Conservation (phyloP, 257 asterid genomes). For the Ligustrum vulgare region DNA sequence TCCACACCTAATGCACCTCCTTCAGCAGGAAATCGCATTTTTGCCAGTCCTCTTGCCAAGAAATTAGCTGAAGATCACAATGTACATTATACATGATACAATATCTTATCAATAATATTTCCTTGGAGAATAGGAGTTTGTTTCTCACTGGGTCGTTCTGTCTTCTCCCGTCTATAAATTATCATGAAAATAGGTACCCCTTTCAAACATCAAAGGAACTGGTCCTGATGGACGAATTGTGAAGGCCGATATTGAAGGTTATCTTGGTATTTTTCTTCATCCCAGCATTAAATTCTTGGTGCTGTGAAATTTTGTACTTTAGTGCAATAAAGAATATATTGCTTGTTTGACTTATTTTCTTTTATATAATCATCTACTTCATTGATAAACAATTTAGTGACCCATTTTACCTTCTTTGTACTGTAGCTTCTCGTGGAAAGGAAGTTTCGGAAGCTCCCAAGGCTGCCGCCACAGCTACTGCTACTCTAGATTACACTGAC, state of each 20-base stretch:
- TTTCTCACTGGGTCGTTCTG: background rate
- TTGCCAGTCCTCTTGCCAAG: slow-evolving; percentile 93
- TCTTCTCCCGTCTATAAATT: slow-evolving; percentile 3
- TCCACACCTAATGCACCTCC: slow-evolving; percentile 60
- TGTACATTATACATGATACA: slow-evolving; percentile 35
- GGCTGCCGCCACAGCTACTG: slow-evolving; percentile 46
- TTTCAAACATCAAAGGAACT: slow-evolving; percentile 82
- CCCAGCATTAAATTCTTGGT: background rate
- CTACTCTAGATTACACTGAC: slow-evolving; percentile 66
- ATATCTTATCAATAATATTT: background rate
- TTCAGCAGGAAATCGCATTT: slow-evolving; percentile 66
- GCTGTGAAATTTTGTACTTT: slow-evolving; percentile 5
- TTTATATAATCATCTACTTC: background rate
- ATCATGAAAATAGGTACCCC: slow-evolving; percentile 54
- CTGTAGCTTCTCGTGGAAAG: slow-evolving; percentile 76
- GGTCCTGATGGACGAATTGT: slow-evolving; percentile 95
- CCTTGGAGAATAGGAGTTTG: background rate
- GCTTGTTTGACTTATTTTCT: background rate
- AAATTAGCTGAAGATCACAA: slow-evolving; percentile 82
- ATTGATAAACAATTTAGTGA: slow-evolving; percentile 19
- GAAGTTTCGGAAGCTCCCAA: slow-evolving; percentile 58
- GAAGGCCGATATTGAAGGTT: slow-evolving; percentile 93
- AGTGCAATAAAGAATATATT: background rate
- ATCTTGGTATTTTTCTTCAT: slow-evolving; percentile 62
- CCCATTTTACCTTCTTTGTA: slow-evolving; percentile 28